Evolutionary conservation across 371 early-diverging fungal species (phyloP), one percentile per base, ranked within the genome.

Genomic region (Chytridium lagenaria): DNA sequence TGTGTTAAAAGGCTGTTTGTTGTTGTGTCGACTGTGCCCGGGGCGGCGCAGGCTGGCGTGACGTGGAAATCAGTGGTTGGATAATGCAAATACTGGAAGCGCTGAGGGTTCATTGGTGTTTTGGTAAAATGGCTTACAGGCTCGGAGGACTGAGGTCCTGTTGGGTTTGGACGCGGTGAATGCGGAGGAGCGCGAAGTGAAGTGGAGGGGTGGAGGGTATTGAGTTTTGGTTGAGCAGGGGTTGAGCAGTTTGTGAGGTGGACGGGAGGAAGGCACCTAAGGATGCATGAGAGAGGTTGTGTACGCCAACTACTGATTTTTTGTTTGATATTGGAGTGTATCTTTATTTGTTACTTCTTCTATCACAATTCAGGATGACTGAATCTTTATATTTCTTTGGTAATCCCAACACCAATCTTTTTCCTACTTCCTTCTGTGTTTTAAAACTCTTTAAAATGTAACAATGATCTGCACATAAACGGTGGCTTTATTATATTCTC

Each of bases 51-150:
- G 70, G 75, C 87, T 33, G 61, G 59, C 40, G 33, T 85, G 15
- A 85, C 81, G 31, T 57, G 89, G 30, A 86, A 84, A 19, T 81
- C 80, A 37, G 63, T n/a, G 91, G 23, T 90, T 89, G 68, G 65
- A 71, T n/a, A 74, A 76, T 52, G 67, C 69, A 0, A 80, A 83
- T 28, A 82, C 83, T 63, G 67, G 26, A 44, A 37, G 69, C 2
- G 39, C 67, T 16, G 39, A 55, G 5, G 61, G 61, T 28, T 71
- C 74, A 38, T 67, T 10, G 94, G 93, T 5, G 90, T 95, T 26
- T 93, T 2, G 88, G 96, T 55, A 97, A 98, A 71, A 89, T 98
- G 93, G 96, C 97, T 23, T 97, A 97, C 81, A 90, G 92, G 66
- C 96, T 97, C 86, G 92, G 23, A 84, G 91, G 50, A 97, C 97